A percentile compares a stretch with the other conserved stretches of the same genome.
Evolutionary conservation across 768 basidiomycete species (phyloP).

Genomic region (Tephrocybe sp.): DNA sequence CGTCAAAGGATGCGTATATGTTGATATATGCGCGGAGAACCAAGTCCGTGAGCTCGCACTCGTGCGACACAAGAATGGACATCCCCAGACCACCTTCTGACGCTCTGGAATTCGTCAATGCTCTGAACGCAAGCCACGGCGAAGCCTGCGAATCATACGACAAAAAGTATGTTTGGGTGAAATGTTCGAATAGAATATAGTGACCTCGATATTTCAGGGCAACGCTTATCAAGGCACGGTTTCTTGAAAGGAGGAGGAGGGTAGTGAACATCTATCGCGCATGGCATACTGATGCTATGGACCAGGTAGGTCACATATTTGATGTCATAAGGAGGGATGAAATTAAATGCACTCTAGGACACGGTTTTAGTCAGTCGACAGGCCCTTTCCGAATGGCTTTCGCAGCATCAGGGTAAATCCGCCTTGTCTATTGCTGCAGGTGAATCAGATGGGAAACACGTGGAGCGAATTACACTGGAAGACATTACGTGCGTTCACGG

Average conservation of each 20-base stretch:
- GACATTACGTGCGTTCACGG: constrained; percentile 67
- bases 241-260: constrained; percentile 48
- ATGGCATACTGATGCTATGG: constrained; percentile 53
- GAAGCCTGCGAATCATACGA: constrained; percentile 50
- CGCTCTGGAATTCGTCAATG: constrained; percentile 53
- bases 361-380: constrained; percentile 59
- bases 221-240: constrained; percentile 38
- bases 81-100: constrained; percentile 45
- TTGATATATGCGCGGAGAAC: constrained; percentile 74
- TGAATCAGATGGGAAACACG: constrained; percentile 6
- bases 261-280: constrained; percentile 60
- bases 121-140: constrained; percentile 56
- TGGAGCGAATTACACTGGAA: constrained; percentile 29
- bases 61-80: not conserved
- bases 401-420: constrained; percentile 35
- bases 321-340: constrained; percentile 1
- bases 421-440: constrained; percentile 1
- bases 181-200: not conserved
- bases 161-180: constrained; percentile 37
- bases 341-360: constrained; percentile 30
- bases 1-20: constrained; percentile 94
- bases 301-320: constrained; percentile 43
- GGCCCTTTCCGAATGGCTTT: constrained; percentile 63
- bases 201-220: constrained; percentile 34
- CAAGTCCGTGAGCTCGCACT: not conserved